Conservation (phyloP, 352 stramenopile species). For the Phytophthora syringae region DNA sequence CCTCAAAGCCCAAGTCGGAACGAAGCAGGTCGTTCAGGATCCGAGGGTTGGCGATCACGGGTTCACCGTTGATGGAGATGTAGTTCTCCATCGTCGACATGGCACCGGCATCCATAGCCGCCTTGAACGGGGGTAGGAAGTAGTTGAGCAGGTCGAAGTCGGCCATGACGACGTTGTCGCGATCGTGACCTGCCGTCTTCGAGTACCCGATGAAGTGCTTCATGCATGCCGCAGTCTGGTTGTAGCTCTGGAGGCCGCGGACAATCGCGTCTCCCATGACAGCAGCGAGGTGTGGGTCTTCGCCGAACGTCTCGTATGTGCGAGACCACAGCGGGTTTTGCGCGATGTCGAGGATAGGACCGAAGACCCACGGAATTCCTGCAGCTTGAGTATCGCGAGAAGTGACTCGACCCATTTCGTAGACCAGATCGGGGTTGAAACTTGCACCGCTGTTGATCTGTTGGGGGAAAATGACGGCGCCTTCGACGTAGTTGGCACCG, state of each 20-base stretch:
- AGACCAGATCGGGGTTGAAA: constrained; percentile 84
- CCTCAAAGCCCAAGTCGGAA: constrained; percentile 79
- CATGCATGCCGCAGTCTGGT: too few relatives aligned
- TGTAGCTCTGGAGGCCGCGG: too few relatives aligned
- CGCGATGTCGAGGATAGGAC: constrained; percentile 80
- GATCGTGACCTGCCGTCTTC: constrained; percentile 85
- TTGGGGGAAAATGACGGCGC: constrained; percentile 84
- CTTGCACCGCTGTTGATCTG: constrained; percentile 88
- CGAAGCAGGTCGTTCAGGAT: constrained; percentile 82
- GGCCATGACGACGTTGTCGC: constrained; percentile 64
- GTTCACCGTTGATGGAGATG: constrained; percentile 91
- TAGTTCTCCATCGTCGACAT: constrained; percentile 94
- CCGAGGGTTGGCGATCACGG: constrained; percentile 80
- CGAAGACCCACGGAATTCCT: constrained; percentile 90
- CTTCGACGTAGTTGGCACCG: constrained; percentile 84
- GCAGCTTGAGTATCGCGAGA: constrained; percentile 83
- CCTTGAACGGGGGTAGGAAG: constrained; percentile 82
- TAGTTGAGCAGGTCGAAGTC: constrained; percentile 84
- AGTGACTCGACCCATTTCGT: constrained; percentile 66
- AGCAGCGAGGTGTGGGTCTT: too few relatives aligned
- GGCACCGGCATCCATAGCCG: constrained; percentile 70
- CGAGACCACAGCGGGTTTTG: constrained; percentile 87
- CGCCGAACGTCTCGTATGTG: constrained; percentile 92
- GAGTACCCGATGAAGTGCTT: too few relatives aligned
- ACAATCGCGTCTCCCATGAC: too few relatives aligned